Evolutionary conservation across 2,329 filamentous ascomycete genomes (phyloP).

Genomic region (Zalaria sp.): DNA sequence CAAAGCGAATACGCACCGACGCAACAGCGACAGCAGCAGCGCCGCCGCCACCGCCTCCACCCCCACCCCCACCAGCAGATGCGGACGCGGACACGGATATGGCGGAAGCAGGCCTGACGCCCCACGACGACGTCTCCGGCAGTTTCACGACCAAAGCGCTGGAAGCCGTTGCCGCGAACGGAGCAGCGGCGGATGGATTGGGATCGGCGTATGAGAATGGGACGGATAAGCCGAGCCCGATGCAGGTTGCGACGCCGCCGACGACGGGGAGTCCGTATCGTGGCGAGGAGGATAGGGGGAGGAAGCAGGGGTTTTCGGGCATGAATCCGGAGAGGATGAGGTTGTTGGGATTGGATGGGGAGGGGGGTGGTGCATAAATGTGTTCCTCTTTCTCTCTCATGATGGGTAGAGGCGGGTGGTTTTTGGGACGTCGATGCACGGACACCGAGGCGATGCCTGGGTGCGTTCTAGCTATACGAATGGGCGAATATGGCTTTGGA

Average conservation of each 20-base stretch:
- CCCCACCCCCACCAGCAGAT: conserved; percentile 23
- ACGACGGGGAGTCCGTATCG: conserved; percentile 22
- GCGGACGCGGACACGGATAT: conserved; percentile 4
- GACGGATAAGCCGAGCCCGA: conserved; percentile 9
- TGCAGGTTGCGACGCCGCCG: conserved; percentile 31
- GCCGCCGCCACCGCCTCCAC: conserved; percentile 23
- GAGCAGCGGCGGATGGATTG: conserved; percentile 1
- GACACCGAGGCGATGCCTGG: too few species aligned
- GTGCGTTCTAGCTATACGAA: too few species aligned
- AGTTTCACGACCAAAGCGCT: conserved; percentile 5
- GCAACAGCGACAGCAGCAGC: conserved; percentile 17
- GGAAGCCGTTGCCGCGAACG: conserved; percentile 1
- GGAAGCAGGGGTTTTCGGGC: conserved; percentile 13
- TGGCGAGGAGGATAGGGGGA: conserved; percentile 13
- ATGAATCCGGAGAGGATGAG: conserved; percentile 22
- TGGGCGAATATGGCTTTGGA: too few species aligned
- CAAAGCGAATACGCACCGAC: conserved; percentile 12
- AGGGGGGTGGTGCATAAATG: not conserved
- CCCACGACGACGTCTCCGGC: conserved; percentile 14
- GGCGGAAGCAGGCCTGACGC: conserved; percentile 7
- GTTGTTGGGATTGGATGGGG: conserved; percentile 15
- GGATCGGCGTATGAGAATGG: not conserved
- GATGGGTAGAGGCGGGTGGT: too few species aligned
- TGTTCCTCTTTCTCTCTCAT: too few species aligned
- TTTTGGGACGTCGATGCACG: too few species aligned